Conservation (phyloP, 2,329 filamentous ascomycete genomes). For the Colletotrichum lindemuthianum region DNA sequence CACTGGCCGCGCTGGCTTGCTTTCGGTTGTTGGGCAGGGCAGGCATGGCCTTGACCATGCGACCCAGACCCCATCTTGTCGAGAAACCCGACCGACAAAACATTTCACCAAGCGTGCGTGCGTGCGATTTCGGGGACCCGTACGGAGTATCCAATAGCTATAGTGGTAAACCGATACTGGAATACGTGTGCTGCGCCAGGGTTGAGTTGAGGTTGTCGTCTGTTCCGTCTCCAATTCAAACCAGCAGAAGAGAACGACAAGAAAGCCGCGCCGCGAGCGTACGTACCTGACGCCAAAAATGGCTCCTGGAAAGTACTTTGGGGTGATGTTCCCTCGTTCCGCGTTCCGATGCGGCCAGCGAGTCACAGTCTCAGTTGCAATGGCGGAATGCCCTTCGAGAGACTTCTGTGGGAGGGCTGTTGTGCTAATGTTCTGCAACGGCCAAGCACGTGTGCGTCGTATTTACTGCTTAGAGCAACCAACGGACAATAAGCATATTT, state of each 20-base stretch:
- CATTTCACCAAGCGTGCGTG: slow-evolving; percentile 27
- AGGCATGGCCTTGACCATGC: slow-evolving; percentile 36
- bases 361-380: background rate
- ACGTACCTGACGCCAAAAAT: background rate
- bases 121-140: background rate
- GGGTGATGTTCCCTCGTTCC: background rate
- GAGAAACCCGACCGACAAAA: slow-evolving; percentile 29
- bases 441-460: slow-evolving; percentile 13
- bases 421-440: slow-evolving; percentile 27
- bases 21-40: slow-evolving; percentile 17
- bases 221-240: background rate
- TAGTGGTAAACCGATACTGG: background rate
- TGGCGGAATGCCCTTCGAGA: background rate
- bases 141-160: slow-evolving; percentile 5
- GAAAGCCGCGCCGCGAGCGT: slow-evolving; percentile 1
- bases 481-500: slow-evolving; percentile 34
- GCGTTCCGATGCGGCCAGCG: background rate
- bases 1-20: slow-evolving; percentile 22
- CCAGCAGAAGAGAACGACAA: background rate
- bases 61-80: slow-evolving; percentile 31
- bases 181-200: background rate
- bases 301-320: background rate
- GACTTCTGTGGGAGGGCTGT: background rate
- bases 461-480: slow-evolving; percentile 12
- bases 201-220: background rate